phyloP scores from a whole-genome alignment of 2,329 filamentous ascomycete genomes.

The Rhinocladiella mackenziei region DNA sequence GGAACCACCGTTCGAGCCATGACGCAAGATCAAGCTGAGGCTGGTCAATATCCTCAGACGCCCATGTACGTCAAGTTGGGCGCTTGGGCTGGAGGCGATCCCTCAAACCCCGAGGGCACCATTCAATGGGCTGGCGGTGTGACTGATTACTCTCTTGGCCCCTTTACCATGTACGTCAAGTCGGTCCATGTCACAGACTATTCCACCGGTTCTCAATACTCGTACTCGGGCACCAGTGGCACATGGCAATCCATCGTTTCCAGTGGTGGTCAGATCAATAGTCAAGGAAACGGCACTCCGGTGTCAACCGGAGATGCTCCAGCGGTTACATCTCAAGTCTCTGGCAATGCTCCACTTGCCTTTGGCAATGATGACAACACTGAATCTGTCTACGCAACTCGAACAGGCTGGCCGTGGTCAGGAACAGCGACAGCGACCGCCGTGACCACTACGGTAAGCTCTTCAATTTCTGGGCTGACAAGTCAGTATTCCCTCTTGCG shows the following conservation, averaged over 20 bases:
- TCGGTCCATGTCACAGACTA: conserved; percentile 66
- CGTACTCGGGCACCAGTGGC: conserved; percentile 73
- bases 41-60: conserved; percentile 65
- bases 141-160: conserved; percentile 62
- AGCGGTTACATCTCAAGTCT: conserved; percentile 22
- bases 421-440: conserved; percentile 55
- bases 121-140: conserved; percentile 67
- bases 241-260: conserved; percentile 77
- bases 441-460: conserved; percentile 66
- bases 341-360: conserved; percentile 56
- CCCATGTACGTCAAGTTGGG: conserved; percentile 69
- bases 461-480: conserved; percentile 58
- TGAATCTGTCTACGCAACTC: conserved; percentile 48
- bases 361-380: conserved; percentile 46
- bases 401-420: conserved; percentile 67
- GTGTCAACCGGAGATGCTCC: conserved; percentile 21
- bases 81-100: conserved; percentile 62
- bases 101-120: conserved; percentile 44
- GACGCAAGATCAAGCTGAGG: conserved; percentile 55
- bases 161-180: conserved; percentile 72
- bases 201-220: conserved; percentile 82
- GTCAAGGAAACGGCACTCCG: conserved; percentile 52
- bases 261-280: conserved; percentile 72
- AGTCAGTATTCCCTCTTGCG: conserved; percentile 31
- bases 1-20: conserved; percentile 59